Evolutionary conservation across 441 rosid genomes (phyloP), one percentile per base, ranked within the genome.

Genomic region (Isatis lusitanica): DNA sequence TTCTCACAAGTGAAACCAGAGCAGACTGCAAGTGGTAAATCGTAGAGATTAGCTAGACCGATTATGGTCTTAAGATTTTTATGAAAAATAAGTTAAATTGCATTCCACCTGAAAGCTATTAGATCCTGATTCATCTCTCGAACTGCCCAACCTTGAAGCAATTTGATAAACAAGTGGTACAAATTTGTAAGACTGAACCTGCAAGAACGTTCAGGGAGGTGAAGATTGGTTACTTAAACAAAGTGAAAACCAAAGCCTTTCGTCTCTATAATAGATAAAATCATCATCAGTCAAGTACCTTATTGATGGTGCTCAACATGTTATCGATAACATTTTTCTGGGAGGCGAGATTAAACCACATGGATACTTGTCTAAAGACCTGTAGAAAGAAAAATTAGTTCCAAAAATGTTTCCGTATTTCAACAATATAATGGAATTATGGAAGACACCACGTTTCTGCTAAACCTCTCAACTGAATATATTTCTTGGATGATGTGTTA

Each of bases 111-210:
- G 99, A 88, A 95, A 93, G 79, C 68, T 84, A 74, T 81, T 89
- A 70, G 88, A 88, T 60, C 88, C 96, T 36, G 36, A 71, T 66
- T 83, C 86, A 80, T 90, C 98, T 81, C 83, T 94, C 66, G 93
- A 76, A 84, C 89, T 76, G 58, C 99, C 98, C 90, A 95, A 82
- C 86, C 99, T 85, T 72, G 99, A 95, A 76, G 99, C 99, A 85
- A 95, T 93, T 85, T 95, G 99, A 81, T 95, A 95, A 40, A 90
- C 89, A 63, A 93, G 85, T 4, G 98, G 98, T 68, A 95, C 83
- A 85, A 93, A 95, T 78, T 95, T 95, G 84, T 91, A 91, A 51
- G 98, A 87, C 70, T 91, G 97, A 77, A 93, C 98, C 99, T 95
- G 81, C 59, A 81, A 69, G 58, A 63, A 51, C 44, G 53, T 67